Base-by-base conservation (phyloP, 2,329 filamentous ascomycete species). In the Microdochium bolleyi region DNA sequence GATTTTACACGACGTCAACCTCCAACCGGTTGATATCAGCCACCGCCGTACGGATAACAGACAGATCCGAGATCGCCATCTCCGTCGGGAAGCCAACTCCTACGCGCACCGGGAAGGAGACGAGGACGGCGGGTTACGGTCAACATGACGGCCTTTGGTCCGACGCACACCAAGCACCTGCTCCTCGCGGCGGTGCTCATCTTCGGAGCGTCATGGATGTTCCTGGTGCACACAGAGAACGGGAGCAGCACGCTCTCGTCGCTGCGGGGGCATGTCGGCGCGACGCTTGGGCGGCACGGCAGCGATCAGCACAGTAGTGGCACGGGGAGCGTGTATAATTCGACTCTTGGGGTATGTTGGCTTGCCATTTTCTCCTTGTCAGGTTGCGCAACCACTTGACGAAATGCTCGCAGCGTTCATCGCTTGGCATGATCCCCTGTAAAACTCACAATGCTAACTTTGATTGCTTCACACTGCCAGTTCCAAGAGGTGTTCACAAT, bases 401-500 rank as follows among this genome's bases (percentile, higher is more conserved):
- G 30, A 34, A 34, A 34, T n/a, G n/a, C n/a, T n/a, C n/a, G n/a
- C n/a, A n/a, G n/a, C n/a, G n/a, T n/a, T n/a, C n/a, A n/a, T n/a
- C n/a, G n/a, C n/a, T n/a, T n/a, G n/a, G n/a, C n/a, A n/a, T n/a
- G n/a, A n/a, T n/a, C n/a, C n/a, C n/a, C n/a, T n/a, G n/a, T n/a
- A n/a, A 30, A 30, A 11, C 5, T 11, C 27, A 11, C 27, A 30
- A 30, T 30, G 11, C 27, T 30, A 11, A 30, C n/a, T n/a, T n/a
- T n/a, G n/a, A n/a, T n/a, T 30, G 27, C 27, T 30, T 30, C 27
- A 5, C 27, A 30, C 27, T 41, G 4, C 7, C 13, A 46, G 41
- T 67, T 67, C 49, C 55, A 59, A n/a, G 65, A 64, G 49, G 54
- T 67, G 4, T 64, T 75, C 52, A 70, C 73, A 24, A 66, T 80